Conservation (phyloP, 257 asterid species). For the Rubia yunnanensis region DNA sequence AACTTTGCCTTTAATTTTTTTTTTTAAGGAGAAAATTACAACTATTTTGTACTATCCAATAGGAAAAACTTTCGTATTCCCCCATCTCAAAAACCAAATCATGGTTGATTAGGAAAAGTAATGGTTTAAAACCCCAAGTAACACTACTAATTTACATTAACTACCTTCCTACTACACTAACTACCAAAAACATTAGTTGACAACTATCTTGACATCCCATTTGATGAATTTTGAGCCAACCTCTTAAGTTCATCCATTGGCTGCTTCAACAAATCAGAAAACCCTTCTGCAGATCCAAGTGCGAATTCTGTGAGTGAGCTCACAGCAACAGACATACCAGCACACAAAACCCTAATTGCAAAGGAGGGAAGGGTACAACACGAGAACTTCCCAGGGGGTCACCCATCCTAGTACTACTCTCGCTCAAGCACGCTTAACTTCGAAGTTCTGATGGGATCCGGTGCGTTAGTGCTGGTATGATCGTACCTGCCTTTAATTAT, state of each 20-base stretch:
- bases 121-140: neutral
- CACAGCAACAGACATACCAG: slow-evolving; percentile 87
- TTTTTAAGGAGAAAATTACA: neutral
- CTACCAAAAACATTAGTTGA: neutral
- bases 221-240: slow-evolving; percentile 22
- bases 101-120: slow-evolving; percentile 1
- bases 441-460: no score
- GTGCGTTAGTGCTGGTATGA: no score
- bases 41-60: no score
- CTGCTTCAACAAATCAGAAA: slow-evolving; percentile 49
- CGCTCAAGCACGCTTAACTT: no score
- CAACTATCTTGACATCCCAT: neutral
- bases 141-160: slow-evolving; percentile 5
- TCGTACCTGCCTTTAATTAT: no score
- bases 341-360: slow-evolving; percentile 76
- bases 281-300: slow-evolving; percentile 62
- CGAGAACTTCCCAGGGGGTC: no score
- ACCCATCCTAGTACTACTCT: no score
- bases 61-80: no score
- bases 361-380: no score
- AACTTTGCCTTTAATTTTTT: no score
- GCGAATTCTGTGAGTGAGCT: slow-evolving; percentile 77
- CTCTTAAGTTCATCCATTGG: slow-evolving; percentile 29
- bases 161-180: neutral
- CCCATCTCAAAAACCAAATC: neutral